phyloP scores from a whole-genome alignment of 2,329 filamentous ascomycete genomes.

The Colletotrichum noveboracense region DNA sequence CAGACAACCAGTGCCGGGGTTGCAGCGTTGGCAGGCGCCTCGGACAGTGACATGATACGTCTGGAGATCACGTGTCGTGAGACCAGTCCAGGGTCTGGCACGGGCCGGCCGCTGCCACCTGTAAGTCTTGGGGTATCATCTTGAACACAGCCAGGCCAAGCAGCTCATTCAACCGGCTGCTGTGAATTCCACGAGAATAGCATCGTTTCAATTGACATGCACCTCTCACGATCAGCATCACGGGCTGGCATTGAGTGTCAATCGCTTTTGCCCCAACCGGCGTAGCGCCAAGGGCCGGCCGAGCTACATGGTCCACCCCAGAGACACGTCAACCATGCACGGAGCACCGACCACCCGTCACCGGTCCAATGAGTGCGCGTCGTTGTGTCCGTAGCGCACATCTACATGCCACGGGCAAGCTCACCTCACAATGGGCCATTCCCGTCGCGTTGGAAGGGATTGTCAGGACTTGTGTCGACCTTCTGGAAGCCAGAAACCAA shows the following conservation, averaged over 20 bases:
- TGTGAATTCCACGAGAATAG: neutral
- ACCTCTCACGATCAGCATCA: neutral
- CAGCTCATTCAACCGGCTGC: neutral
- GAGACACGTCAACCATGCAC: conserved; percentile 22
- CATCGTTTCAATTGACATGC: neutral
- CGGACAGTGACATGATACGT: neutral
- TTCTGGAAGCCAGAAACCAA: neutral
- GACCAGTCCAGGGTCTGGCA: neutral
- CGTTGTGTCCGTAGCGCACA: neutral
- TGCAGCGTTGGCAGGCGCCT: neutral
- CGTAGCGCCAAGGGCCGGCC: neutral
- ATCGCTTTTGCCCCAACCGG: neutral
- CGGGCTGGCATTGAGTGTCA: neutral
- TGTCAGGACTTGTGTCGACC: neutral
- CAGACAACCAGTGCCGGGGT: neutral
- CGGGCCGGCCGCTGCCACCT: neutral
- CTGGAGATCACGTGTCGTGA: conserved; percentile 3
- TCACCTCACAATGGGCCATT: neutral
- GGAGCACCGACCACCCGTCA: neutral
- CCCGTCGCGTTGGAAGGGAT: neutral
- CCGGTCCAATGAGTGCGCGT: neutral
- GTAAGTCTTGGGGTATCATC: neutral
- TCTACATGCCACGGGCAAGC: neutral
- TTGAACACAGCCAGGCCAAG: neutral
- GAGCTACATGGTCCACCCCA: neutral